Evolutionary conservation across 805 yeast genomes (phyloP).

Genomic region (Candida odintsovae): DNA sequence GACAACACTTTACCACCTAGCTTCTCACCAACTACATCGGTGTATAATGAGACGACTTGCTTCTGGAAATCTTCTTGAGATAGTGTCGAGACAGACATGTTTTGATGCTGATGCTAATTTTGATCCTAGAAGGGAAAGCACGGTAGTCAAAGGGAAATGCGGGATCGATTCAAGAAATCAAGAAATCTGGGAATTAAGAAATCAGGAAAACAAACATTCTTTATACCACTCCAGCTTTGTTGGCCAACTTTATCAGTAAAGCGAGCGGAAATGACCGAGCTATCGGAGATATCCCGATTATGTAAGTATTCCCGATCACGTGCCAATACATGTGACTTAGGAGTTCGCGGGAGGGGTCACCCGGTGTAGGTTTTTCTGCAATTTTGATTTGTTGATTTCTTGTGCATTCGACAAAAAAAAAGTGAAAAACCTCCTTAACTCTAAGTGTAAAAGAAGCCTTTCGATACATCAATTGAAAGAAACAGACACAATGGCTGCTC

Average conservation of each 20-base stretch:
- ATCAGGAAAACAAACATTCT: neutral
- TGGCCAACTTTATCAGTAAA: neutral
- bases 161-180: neutral
- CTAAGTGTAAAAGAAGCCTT: neutral
- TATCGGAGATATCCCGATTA: neutral
- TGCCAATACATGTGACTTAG: neutral
- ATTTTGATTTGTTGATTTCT: neutral
- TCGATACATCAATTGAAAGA: neutral
- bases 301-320: neutral
- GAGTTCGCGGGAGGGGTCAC: neutral
- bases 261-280: neutral
- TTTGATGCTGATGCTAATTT: neutral
- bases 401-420: neutral
- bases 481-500: constrained; percentile 22
- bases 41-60: constrained; percentile 20
- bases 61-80: constrained; percentile 20
- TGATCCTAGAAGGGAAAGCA: too few species aligned
- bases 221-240: neutral
- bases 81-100: neutral
- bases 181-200: too few species aligned
- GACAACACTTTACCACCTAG: constrained; percentile 71
- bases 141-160: too few species aligned
- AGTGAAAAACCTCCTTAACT: constrained; percentile 1
- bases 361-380: neutral
- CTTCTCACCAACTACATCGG: constrained; percentile 78